Base-by-base conservation (phyloP, 352 stramenopile species). In the Pythium volutum region DNA sequence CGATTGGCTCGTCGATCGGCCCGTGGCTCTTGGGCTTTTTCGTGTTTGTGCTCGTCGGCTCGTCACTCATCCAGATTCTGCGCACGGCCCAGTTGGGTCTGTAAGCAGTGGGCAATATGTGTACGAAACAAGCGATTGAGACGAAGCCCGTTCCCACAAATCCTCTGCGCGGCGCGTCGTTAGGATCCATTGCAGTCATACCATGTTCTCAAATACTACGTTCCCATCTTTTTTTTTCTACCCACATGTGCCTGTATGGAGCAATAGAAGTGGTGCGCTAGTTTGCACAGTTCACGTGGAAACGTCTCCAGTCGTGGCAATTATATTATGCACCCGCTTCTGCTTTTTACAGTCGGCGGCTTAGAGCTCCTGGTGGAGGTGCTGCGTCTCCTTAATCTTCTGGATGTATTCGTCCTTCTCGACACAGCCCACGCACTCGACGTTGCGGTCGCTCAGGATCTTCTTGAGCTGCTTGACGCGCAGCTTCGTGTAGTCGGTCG, bases 341-440 rank as follows among this genome's bases (percentile, higher is more conserved):
- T 6, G 22, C 43, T 36, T 18, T 31, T n/a, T 23, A 36, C 31
- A 36, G 31, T 36, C 31, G 31, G 22, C 38, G 14, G 59, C 79
- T 73, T 93, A 96, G 72, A 96, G 70, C 59, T 96, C 87, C 26
- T 69, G 65, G 74, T 97, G 83, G 60, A 74, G 58, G 57, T 73
- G 73, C 77, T 97, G 87, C 10, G 89, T 97, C 55, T 91, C 90
- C 77, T 98, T 86, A 76, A 96, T 96, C 70, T 95, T 95, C 73
- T 90, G 91, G 61, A 98, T 94, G 67, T 97, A 98, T 64, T 98
- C 95, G 10, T 76, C 71, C 85, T 98, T 98, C 71, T 98, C 95
- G 26, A 98, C 78, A 63, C 95, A 98, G 31, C 90, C 91, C 41
- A 95, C 75, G 74, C 95, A 98, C 68, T 92, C 79, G 49, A 98